phyloP scores from a whole-genome alignment of 2,329 filamentous ascomycete genomes.

The Whalleya microplaca region DNA sequence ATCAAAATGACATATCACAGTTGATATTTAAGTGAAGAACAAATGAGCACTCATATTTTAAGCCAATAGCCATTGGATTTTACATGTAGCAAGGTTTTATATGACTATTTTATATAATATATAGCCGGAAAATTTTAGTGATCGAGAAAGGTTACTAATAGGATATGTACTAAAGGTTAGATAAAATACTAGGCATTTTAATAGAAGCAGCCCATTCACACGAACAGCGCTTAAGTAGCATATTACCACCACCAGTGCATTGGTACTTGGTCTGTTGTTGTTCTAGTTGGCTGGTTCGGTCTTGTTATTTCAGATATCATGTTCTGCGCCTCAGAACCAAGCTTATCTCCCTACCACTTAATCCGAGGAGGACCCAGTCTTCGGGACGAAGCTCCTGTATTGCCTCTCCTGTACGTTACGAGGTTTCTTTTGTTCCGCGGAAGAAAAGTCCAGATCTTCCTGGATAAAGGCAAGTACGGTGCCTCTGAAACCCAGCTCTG shows the following conservation, averaged over 20 bases:
- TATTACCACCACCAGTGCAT: conserved; percentile 38
- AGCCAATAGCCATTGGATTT: too few relatives aligned
- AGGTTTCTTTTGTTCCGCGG: conserved; percentile 37
- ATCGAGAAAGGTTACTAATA: too few relatives aligned
- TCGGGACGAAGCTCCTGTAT: conserved; percentile 42
- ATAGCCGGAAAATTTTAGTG: neutral
- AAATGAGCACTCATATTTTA: neutral
- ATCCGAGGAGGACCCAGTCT: conserved; percentile 43
- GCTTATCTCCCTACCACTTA: conserved; percentile 7
- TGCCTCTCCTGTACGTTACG: conserved; percentile 39
- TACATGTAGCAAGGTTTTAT: too few relatives aligned
- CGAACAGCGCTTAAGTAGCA: neutral
- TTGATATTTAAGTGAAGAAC: conserved; percentile 12
- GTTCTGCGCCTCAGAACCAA: conserved; percentile 26
- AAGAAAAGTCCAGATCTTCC: conserved; percentile 36
- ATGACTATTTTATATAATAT: too few relatives aligned
- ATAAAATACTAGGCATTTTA: too few relatives aligned
- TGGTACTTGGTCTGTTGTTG: conserved; percentile 40
- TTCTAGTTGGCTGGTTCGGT: conserved; percentile 37
- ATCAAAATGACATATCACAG: conserved; percentile 28
- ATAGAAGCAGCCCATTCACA: too few relatives aligned
- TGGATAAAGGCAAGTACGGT: conserved; percentile 40
- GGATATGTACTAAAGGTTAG: too few relatives aligned
- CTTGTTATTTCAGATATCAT: conserved; percentile 42
- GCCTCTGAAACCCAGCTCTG: conserved; percentile 36